Conservation (phyloP, 495 filamentous ascomycete species). For the Podospora sp. region DNA sequence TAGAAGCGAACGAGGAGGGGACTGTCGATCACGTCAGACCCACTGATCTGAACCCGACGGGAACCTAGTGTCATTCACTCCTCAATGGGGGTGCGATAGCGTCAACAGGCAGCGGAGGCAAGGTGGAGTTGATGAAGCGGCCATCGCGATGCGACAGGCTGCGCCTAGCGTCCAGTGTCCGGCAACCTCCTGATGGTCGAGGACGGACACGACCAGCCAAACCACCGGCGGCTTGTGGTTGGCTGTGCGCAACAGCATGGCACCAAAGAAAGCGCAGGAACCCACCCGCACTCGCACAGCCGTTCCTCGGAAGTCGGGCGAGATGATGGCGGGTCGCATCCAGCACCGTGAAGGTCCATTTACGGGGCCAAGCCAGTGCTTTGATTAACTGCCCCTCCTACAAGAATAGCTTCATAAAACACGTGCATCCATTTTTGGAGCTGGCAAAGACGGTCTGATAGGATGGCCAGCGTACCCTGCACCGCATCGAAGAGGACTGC, state of each 20-base stretch:
- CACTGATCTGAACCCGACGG: slow-evolving; percentile 6
- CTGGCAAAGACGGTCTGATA: neutral
- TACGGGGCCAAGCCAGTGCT: neutral
- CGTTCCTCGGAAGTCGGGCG: neutral
- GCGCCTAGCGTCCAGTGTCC: neutral
- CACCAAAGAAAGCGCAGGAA: neutral
- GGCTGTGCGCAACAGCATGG: neutral
- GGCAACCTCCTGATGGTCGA: neutral
- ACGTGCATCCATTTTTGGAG: slow-evolving; percentile 9
- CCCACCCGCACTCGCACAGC: neutral
- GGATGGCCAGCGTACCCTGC: neutral
- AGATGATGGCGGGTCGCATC: neutral
- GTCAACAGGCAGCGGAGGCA: neutral
- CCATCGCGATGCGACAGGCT: neutral
- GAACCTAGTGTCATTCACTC: neutral
- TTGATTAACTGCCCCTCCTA: neutral
- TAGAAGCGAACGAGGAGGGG: neutral
- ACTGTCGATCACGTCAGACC: neutral
- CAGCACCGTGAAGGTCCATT: slow-evolving; percentile 1
- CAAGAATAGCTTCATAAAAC: slow-evolving; percentile 9
- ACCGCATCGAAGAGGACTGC: neutral
- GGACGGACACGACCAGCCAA: neutral
- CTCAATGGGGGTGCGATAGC: neutral
- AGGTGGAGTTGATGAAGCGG: neutral
- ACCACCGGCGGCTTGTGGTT: neutral